Evolutionary conservation across 148 eudicot genomes (phyloP).

Genomic region (Rheum nobile): DNA sequence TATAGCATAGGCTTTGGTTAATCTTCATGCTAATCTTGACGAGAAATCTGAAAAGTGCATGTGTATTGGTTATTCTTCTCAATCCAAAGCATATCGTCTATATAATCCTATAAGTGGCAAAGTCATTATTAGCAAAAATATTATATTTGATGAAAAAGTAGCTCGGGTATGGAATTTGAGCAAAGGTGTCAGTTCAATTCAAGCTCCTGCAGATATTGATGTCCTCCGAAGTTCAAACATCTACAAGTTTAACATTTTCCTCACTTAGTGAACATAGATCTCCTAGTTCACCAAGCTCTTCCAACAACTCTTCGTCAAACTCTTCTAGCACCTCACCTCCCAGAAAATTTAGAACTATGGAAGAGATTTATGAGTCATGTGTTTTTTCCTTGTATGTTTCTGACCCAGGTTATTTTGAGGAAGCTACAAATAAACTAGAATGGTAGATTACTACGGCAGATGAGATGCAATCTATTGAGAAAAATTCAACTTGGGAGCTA

Average conservation of each 20-base stretch:
- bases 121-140: no score
- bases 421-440: background rate
- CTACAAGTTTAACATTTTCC: background rate
- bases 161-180: background rate
- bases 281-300: background rate
- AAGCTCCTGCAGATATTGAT: background rate
- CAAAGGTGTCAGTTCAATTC: no score
- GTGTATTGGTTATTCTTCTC: no score
- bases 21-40: no score
- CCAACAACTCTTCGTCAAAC: background rate
- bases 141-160: background rate
- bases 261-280: background rate
- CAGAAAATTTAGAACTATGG: background rate
- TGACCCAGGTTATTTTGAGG: background rate
- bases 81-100: no score
- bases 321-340: background rate
- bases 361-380: background rate
- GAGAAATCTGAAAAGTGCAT: no score
- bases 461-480: no score
- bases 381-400: background rate
- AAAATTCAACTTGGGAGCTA: no score
- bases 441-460: background rate
- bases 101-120: no score
- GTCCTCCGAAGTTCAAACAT: background rate
- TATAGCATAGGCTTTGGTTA: background rate